Percentiles rank a stretch among this genome's conserved stretches.
phyloP scores from a whole-genome alignment of 768 basidiomycete species.

The Boletales sp. region DNA sequence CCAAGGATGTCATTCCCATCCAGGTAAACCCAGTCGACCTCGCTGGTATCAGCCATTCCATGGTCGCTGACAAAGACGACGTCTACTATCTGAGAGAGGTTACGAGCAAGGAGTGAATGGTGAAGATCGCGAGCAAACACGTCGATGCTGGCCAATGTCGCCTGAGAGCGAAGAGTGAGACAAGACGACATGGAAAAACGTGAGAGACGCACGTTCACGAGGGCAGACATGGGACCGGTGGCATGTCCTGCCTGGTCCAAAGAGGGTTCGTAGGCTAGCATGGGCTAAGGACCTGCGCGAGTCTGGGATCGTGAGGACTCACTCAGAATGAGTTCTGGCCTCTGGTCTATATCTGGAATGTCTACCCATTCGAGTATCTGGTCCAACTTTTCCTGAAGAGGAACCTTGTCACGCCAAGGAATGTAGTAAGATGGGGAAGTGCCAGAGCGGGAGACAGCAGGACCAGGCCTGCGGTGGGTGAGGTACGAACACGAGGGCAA shows the following conservation, averaged over 20 bases:
- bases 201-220: conserved; percentile 58
- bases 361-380: conserved; percentile 84
- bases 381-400: conserved; percentile 66
- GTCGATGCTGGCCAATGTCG: conserved; percentile 67
- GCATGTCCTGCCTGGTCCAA: conserved; percentile 82
- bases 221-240: conserved; percentile 62
- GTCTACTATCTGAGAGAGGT: conserved; percentile 80
- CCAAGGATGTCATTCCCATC: conserved; percentile 45
- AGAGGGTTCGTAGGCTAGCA: conserved; percentile 75
- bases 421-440: conserved; percentile 69
- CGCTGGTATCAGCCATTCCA: conserved; percentile 89
- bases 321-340: conserved; percentile 81
- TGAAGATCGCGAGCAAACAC: conserved; percentile 70
- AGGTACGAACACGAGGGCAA: not conserved
- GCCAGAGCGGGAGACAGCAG: conserved; percentile 65
- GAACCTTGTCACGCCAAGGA: conserved; percentile 62
- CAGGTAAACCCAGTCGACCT: conserved; percentile 70
- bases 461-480: conserved; percentile 64
- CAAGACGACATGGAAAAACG: not conserved
- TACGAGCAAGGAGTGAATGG: conserved; percentile 57
- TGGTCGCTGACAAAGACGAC: conserved; percentile 88
- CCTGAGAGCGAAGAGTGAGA: conserved; percentile 31
- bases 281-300: not conserved
- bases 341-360: conserved; percentile 53
- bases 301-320: conserved; percentile 12